phyloP scores from a whole-genome alignment of 495 filamentous ascomycete species.

The Cryomyces minteri region DNA sequence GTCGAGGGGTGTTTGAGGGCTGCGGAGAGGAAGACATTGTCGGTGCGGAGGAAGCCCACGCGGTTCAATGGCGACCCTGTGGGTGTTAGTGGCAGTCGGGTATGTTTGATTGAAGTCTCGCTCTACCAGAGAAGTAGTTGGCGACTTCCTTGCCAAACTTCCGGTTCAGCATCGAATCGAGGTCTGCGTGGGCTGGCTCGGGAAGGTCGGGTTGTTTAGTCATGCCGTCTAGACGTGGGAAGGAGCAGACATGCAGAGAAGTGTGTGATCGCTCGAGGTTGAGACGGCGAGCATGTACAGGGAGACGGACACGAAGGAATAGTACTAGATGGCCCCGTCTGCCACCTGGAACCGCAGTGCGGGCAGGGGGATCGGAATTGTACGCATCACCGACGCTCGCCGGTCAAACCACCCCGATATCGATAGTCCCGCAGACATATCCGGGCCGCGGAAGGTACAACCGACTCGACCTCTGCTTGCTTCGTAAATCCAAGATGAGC shows the following conservation, averaged over 20 bases:
- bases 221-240: not conserved
- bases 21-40: conserved; percentile 58
- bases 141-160: conserved; percentile 81
- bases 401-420: too few species aligned
- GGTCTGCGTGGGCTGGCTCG: conserved; percentile 22
- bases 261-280: not conserved
- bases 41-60: conserved; percentile 68
- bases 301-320: not conserved
- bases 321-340: too few species aligned
- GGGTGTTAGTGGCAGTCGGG: too few species aligned
- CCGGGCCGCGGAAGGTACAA: too few species aligned
- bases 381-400: too few species aligned
- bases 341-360: too few species aligned
- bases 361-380: too few species aligned
- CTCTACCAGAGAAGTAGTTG: conserved; percentile 82
- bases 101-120: too few species aligned
- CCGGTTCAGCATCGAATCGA: conserved; percentile 67
- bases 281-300: not conserved
- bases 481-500: conserved; percentile 17
- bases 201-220: not conserved
- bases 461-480: not conserved
- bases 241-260: not conserved
- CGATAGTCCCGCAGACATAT: too few species aligned
- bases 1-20: conserved; percentile 56
- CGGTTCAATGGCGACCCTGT: conserved; percentile 35